These are phyloP conservation scores for Lenzites betulinus DNA, from an alignment of 768 basidiomycete species.

Conservation along the genomic window DNA sequence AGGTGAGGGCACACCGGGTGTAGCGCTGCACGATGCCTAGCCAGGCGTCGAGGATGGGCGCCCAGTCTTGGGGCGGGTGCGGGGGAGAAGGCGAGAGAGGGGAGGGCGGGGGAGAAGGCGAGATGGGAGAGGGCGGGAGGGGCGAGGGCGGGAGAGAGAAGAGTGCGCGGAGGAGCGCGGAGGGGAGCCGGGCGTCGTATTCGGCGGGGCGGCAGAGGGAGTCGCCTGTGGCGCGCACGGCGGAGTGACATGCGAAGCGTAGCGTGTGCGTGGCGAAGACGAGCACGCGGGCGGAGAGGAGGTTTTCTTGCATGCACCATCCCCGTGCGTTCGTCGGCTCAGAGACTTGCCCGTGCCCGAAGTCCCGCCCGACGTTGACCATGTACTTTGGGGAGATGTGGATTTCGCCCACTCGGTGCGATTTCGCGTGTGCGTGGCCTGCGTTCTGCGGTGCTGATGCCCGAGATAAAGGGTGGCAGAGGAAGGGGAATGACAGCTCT, in stretches of 20 bases:
- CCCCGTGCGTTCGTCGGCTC: conserved; percentile 12
- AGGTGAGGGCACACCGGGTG: conserved; percentile 2
- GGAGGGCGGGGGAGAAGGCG: not conserved
- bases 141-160: conserved; percentile 1
- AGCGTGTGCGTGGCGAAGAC: conserved; percentile 14
- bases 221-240: conserved; percentile 4
- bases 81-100: too few relatives aligned
- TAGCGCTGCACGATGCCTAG: conserved; percentile 4
- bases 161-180: not conserved
- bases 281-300: conserved; percentile 8
- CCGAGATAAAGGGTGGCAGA: not conserved
- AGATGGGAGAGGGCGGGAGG: not conserved
- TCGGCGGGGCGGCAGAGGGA: too few relatives aligned
- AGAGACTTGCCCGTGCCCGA: not conserved
- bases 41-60: too few relatives aligned
- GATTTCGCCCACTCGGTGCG: conserved; percentile 2
- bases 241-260: conserved; percentile 11
- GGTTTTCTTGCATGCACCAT: conserved; percentile 17
- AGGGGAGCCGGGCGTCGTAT: too few relatives aligned
- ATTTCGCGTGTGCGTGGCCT: too few relatives aligned
- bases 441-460: too few relatives aligned
- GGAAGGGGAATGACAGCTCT: conserved; percentile 7
- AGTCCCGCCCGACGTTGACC: not conserved
- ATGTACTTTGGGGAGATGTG: not conserved
- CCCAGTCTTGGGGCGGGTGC: too few relatives aligned